Conservation (phyloP, 2,329 filamentous ascomycete species). For the Sodiomyces alkalinus region DNA sequence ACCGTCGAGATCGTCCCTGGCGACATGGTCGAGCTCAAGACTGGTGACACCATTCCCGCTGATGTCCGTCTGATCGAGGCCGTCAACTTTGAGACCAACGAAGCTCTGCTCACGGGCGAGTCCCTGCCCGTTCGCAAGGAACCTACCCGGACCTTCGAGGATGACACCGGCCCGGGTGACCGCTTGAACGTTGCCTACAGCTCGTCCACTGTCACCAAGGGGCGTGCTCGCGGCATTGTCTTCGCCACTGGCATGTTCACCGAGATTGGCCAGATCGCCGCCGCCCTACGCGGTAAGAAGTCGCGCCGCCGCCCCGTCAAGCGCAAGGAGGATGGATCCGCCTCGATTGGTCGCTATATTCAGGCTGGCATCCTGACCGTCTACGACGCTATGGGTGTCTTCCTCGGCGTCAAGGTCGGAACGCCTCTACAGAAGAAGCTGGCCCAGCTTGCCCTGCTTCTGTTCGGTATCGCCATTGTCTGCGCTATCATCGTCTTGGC, state of each 20-base stretch:
- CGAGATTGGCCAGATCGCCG: slow-evolving; percentile 47
- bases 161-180: slow-evolving; percentile 34
- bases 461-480: slow-evolving; percentile 43
- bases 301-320: slow-evolving; percentile 19
- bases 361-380: slow-evolving; percentile 22
- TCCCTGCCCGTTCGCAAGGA: slow-evolving; percentile 44
- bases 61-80: slow-evolving; percentile 41
- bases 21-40: slow-evolving; percentile 38
- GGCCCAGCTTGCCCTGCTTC: slow-evolving; percentile 51
- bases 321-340: slow-evolving; percentile 27
- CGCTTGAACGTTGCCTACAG: slow-evolving; percentile 48
- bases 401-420: slow-evolving; percentile 37
- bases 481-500: slow-evolving; percentile 29
- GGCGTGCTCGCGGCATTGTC: slow-evolving; percentile 43
- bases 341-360: slow-evolving; percentile 15
- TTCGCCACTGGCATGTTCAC: slow-evolving; percentile 46
- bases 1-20: slow-evolving; percentile 37
- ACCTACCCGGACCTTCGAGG: slow-evolving; percentile 23
- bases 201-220: slow-evolving; percentile 46
- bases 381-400: slow-evolving; percentile 21
- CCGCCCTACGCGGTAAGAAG: slow-evolving; percentile 22
- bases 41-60: slow-evolving; percentile 45
- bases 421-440: slow-evolving; percentile 57
- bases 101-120: slow-evolving; percentile 49
- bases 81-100: slow-evolving; percentile 55